A percentile compares a stretch with the other conserved stretches of the same genome.
phyloP scores from a whole-genome alignment of 1,284 basidiomycete genomes.

The Schizophyllum commune region DNA sequence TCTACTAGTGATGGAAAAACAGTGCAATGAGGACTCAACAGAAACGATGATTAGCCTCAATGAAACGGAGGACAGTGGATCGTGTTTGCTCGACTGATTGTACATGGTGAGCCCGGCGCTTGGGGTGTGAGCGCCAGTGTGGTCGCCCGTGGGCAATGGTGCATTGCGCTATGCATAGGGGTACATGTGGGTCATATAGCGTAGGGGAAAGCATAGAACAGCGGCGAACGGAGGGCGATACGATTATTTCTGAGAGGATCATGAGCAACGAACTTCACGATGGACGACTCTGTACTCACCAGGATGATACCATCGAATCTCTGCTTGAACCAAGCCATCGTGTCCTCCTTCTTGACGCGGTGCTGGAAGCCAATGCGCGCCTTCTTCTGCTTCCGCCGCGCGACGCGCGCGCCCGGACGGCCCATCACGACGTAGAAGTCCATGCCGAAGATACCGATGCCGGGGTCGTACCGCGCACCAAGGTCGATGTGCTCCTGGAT shows the following conservation, averaged over 20 bases:
- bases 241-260: background rate
- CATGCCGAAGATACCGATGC: conserved; percentile 97
- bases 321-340: conserved; percentile 98
- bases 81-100: too few relatives aligned
- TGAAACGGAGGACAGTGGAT: too few relatives aligned
- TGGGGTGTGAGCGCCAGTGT: background rate
- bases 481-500: conserved; percentile 99
- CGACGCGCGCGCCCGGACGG: conserved; percentile 89
- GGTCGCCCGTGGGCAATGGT: background rate
- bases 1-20: too few relatives aligned
- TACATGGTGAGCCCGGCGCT: background rate
- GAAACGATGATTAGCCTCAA: too few relatives aligned
- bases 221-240: background rate
- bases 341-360: conserved; percentile 88
- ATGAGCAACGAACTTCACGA: background rate
- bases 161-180: background rate
- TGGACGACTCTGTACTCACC: conserved; percentile 35
- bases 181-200: background rate
- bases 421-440: conserved; percentile 99
- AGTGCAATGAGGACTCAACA: too few relatives aligned
- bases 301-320: conserved; percentile 96
- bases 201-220: background rate
- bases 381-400: conserved; percentile 87
- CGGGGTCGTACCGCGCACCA: conserved; percentile 95
- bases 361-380: conserved; percentile 84